phyloP scores from a whole-genome alignment of 192 early-diverging fungal genomes.

The Chytriomyces sp. region DNA sequence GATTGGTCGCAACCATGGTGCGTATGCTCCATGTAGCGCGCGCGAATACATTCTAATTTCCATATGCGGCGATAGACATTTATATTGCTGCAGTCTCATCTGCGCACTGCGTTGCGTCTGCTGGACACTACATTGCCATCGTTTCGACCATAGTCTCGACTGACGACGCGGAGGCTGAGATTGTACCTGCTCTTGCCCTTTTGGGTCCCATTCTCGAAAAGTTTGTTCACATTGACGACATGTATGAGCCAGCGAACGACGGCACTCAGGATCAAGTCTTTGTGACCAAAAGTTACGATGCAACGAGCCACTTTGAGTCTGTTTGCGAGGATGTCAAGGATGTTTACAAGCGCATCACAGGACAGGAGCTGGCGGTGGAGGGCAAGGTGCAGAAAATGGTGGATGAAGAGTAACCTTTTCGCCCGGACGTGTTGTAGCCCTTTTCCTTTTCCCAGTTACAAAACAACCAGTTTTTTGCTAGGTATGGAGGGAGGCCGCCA shows the following conservation, averaged over 20 bases:
- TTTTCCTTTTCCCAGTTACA: too few species aligned
- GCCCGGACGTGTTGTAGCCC: not conserved
- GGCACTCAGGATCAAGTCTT: slow-evolving; percentile 83
- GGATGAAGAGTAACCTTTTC: slow-evolving; percentile 32
- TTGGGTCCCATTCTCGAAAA: slow-evolving; percentile 89
- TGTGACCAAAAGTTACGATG: slow-evolving; percentile 94
- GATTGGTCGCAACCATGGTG: slow-evolving; percentile 79
- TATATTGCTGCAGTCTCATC: slow-evolving; percentile 90
- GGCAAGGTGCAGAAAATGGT: slow-evolving; percentile 59
- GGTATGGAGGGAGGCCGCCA: too few species aligned
- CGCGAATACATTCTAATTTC: too few species aligned
- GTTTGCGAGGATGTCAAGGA: slow-evolving; percentile 94
- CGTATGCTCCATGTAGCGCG: not conserved
- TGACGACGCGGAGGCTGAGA: slow-evolving; percentile 82
- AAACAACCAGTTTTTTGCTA: too few species aligned
- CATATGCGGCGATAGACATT: slow-evolving; percentile 64
- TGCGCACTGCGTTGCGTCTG: slow-evolving; percentile 88
- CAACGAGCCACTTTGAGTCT: slow-evolving; percentile 98
- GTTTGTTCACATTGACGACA: slow-evolving; percentile 83
- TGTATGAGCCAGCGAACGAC: slow-evolving; percentile 83
- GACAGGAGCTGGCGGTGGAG: slow-evolving; percentile 60
- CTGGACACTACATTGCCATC: slow-evolving; percentile 87
- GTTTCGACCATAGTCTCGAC: slow-evolving; percentile 95
- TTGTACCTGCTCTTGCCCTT: slow-evolving; percentile 80
- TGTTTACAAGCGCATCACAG: slow-evolving; percentile 73